These are phyloP conservation scores for Chaetomiaceae sp. DNA, from an alignment of 2,329 filamentous ascomycete genomes.

Conservation along the genomic window DNA sequence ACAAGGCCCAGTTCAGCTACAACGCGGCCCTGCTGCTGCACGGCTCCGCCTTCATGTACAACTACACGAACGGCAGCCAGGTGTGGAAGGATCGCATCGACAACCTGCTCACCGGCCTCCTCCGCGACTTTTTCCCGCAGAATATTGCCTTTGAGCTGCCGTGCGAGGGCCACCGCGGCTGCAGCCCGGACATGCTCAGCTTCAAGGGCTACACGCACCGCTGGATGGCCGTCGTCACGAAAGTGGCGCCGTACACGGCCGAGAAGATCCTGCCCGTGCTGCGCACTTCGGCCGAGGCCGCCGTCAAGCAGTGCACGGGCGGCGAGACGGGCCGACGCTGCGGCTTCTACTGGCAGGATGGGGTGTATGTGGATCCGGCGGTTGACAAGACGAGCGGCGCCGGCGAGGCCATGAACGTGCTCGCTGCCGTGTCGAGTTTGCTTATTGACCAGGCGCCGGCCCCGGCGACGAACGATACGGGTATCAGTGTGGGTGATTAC, in stretches of 20 bases:
- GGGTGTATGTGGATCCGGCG: conserved; percentile 40
- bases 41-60: conserved; percentile 66
- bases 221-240: conserved; percentile 58
- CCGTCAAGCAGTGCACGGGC: conserved; percentile 58
- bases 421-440: conserved; percentile 51
- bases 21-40: conserved; percentile 59
- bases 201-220: conserved; percentile 69
- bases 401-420: conserved; percentile 54
- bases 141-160: conserved; percentile 61
- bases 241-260: conserved; percentile 58
- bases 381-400: conserved; percentile 40
- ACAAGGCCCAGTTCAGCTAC: conserved; percentile 63
- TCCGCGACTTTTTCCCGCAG: conserved; percentile 51
- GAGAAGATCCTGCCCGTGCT: conserved; percentile 55
- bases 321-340: conserved; percentile 56
- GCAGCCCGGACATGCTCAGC: conserved; percentile 66
- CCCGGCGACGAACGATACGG: conserved; percentile 45
- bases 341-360: conserved; percentile 59
- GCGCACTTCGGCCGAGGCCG: conserved; percentile 53
- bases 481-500: conserved; percentile 42
- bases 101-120: conserved; percentile 48
- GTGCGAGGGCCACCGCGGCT: conserved; percentile 56
- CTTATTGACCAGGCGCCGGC: conserved; percentile 41
- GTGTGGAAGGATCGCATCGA: conserved; percentile 54
- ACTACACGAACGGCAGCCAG: conserved; percentile 49